Evolutionary conservation across 2,329 filamentous ascomycete genomes (phyloP).

Genomic region (Pseudogymnoascus sp.): DNA sequence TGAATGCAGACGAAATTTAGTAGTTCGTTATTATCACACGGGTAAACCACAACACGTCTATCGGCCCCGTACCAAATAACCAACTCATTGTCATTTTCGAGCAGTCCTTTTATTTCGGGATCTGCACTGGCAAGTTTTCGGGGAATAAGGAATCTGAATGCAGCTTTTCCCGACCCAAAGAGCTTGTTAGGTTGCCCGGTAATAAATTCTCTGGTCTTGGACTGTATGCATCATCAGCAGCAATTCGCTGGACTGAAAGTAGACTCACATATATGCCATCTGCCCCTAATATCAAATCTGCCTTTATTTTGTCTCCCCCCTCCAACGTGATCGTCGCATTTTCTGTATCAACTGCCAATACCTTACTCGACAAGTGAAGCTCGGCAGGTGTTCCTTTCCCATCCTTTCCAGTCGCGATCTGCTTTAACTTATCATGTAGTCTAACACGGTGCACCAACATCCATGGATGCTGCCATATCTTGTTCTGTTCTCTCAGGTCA

Average conservation of each 20-base stretch:
- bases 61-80: constrained; percentile 39
- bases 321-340: constrained; percentile 40
- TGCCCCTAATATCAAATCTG: constrained; percentile 48
- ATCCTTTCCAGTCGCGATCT: constrained; percentile 35
- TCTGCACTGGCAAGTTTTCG: constrained; percentile 28
- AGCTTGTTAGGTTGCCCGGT: constrained; percentile 6
- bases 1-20: constrained; percentile 50
- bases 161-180: constrained; percentile 19
- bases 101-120: constrained; percentile 32
- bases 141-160: constrained; percentile 23
- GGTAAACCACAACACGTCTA: constrained; percentile 43
- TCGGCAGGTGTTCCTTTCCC: constrained; percentile 33
- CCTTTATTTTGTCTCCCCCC: constrained; percentile 38
- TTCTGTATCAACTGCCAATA: constrained; percentile 39
- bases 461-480: constrained; percentile 48
- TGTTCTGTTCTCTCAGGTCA: constrained; percentile 31
- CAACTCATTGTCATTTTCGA: constrained; percentile 28
- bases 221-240: constrained; percentile 1
- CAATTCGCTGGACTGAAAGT: constrained; percentile 30
- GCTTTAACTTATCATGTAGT: constrained; percentile 48
- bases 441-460: constrained; percentile 47
- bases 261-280: constrained; percentile 45
- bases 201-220: constrained; percentile 15
- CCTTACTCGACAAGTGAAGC: constrained; percentile 38
- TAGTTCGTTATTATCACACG: constrained; percentile 38